Base-by-base conservation (phyloP, 164 flowering plant species). In the Aristolochia fimbriata region DNA sequence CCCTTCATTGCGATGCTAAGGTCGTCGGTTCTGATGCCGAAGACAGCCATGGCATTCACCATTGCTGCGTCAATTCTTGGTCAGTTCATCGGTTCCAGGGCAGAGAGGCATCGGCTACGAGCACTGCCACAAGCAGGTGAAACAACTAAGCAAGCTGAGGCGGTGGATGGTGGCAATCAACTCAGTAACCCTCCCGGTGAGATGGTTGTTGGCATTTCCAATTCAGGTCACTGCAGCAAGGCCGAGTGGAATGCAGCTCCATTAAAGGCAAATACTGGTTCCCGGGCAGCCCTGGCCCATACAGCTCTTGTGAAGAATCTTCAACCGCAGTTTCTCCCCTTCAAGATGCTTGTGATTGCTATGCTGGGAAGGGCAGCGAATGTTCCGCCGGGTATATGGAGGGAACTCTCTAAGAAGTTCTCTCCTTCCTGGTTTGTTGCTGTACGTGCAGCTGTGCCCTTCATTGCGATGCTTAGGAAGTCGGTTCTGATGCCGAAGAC, bases 11-110 rank as follows among this genome's bases (percentile, higher is more conserved):
- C 70, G 64, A 82, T 93, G 82, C 85, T 93, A 20, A 80, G 99
- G 78, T 90, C 88, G 63, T 78, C 89, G 0, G 83, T 94, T 5
- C 54, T 88, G 70, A 94, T 94, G 99, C 99, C 99, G 6, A 94
- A 91, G 70, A 49, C 96, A 20, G 99, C 99, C 13, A 93, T 93
- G 97, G 97, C 96, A 7, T 81, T 93, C 56, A 93, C 99, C 17
- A 86, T 93, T 50, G 99, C 83, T 59, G 97, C 99, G 3, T 93
- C 99, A 0, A 59, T 93, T 43, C 57, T 93, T 59, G 97, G 99
- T 49, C 99, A 93, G 75, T 89, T 86, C 7, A 86, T 92, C 47
- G 98, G 98, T 13, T 85, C 98, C 0, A 85, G 96, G 61, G 98
- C 98, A 1, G 99, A 93, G 72, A 77, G 99, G 25, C 66, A 77